These are phyloP conservation scores for Volvox carteri DNA, from an alignment of 163 green algal species.

Conservation along the genomic window DNA sequence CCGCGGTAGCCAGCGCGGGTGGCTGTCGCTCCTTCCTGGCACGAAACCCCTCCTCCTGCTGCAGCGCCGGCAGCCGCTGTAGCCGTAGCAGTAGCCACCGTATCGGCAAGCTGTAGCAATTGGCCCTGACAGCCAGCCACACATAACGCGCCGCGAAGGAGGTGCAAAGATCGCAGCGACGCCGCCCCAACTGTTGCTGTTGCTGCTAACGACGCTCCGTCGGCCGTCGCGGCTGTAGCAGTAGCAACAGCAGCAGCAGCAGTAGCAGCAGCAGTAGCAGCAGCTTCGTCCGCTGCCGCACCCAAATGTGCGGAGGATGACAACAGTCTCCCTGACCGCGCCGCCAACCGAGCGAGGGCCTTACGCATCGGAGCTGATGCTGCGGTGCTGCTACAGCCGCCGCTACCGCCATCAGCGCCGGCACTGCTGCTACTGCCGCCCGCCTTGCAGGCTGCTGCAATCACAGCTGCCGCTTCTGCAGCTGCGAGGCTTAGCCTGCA, in stretches of 20 bases:
- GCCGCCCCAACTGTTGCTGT: not conserved
- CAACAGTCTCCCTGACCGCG: not conserved
- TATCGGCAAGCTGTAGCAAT: not conserved
- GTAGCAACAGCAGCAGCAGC: not conserved
- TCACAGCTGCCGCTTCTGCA: not conserved
- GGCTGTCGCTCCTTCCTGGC: not conserved
- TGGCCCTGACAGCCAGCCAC: slow-evolving; percentile 3
- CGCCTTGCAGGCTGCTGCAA: not conserved
- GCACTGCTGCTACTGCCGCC: not conserved
- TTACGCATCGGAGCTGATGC: not conserved
- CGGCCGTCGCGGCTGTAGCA: not conserved
- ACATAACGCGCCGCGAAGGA: not conserved
- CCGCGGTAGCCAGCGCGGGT: not conserved
- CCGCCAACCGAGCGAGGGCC: not conserved
- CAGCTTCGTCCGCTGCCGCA: not conserved
- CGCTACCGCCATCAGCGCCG: not conserved
- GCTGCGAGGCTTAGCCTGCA: not conserved
- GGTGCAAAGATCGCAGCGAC: not conserved
- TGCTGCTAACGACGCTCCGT: not conserved
- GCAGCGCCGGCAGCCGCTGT: not conserved
- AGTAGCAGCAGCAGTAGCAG: not conserved
- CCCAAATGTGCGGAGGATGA: not conserved
- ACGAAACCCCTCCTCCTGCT: not conserved
- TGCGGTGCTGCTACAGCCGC: not conserved
- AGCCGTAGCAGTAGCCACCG: not conserved